Percentiles rank a stretch among this genome's conserved stretches.
Evolutionary conservation across 1,284 basidiomycete genomes (phyloP).

Genomic region (Rhodotorula sp.): DNA sequence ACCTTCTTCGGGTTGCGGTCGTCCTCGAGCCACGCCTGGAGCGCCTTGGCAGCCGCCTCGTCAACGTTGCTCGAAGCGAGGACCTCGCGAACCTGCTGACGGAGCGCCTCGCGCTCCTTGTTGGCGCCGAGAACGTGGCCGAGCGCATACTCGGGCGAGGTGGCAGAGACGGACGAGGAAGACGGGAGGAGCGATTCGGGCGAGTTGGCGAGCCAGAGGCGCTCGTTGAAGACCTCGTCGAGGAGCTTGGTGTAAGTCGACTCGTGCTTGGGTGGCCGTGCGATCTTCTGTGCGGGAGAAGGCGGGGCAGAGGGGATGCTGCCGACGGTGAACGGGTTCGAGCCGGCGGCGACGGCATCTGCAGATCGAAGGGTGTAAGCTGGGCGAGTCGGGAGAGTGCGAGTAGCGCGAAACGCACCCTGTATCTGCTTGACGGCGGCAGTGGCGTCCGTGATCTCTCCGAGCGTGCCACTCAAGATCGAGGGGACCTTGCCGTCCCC

Average conservation of each 20-base stretch:
- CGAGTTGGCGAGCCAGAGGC: conserved; percentile 81
- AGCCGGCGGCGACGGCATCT: conserved; percentile 48
- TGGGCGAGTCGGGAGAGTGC: conserved; percentile 2
- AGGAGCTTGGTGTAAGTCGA: conserved; percentile 87
- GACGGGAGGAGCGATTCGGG: conserved; percentile 62
- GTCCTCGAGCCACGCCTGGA: conserved; percentile 63
- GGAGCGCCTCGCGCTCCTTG: conserved; percentile 59
- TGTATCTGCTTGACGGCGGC: conserved; percentile 47
- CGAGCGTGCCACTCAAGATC: conserved; percentile 64
- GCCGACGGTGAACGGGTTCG: conserved; percentile 41
- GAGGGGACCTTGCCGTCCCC: conserved; percentile 52
- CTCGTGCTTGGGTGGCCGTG: conserved; percentile 77
- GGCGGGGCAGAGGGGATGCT: conserved; percentile 45
- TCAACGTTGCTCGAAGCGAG: conserved; percentile 44
- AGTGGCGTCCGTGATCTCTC: conserved; percentile 53
- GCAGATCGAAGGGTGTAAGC: conserved; percentile 4
- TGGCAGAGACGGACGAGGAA: conserved; percentile 55
- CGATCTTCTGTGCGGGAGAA: conserved; percentile 49
- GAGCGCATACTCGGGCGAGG: conserved; percentile 88
- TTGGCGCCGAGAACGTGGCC: conserved; percentile 82
- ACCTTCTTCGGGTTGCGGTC: conserved; percentile 45
- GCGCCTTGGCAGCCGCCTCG: conserved; percentile 52
- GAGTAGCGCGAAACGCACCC: conserved; percentile 21
- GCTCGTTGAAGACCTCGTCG: conserved; percentile 73
- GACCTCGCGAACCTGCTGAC: conserved; percentile 42